Evolutionary conservation across 495 filamentous ascomycete species (phyloP), one percentile per base, ranked within the genome.

Genomic region (Aspergillus affinis): DNA sequence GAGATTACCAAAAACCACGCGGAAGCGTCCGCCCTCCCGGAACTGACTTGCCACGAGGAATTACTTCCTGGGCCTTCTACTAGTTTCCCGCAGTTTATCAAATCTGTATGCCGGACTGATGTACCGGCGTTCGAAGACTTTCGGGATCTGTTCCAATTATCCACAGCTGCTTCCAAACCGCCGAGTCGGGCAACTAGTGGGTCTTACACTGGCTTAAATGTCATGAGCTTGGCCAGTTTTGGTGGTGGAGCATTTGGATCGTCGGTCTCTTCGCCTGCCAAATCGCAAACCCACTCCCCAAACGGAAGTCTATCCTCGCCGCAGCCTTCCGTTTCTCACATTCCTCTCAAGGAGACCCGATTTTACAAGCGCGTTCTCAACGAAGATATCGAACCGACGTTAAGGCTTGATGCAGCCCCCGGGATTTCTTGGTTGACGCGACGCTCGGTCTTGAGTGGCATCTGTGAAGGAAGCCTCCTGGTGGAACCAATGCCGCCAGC

Each of bases 321-420:
- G 41, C 69, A 71, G 23, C 59, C 64, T 13, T 59, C 59, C 3
- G 68, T 68, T n/a, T 67, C 70, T 20, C 72, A 75, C 47, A 74
- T 78, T 20, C 81, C 86, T 9, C 75, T 98, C 48, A 96, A 96
- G 66, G 94, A 97, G 56, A 91, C 89, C 4, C 89, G 88, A 61
- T 98, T 97, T 71, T 98, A 92, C 74, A 98, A 98, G 73, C 86
- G 94, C 20, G 84, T 82, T 6, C 72, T 97, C 13, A 78, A 84
- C 54, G 94, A 98, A 71, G 94, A 98, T 73, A 89, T 98, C 55
- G 94, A 98, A 73, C 94, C 94, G 3, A 96, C 94, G 0, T 75
- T 98, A 19, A 84, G 94, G 46, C 82, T 98, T 5, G 94, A 98
- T 73, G 81, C 82, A 6, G 91, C 94, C 0, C 93, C 94, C 0